A percentile compares a stretch with the other conserved stretches of the same genome.
These are phyloP conservation scores for Vitis labrusca DNA, from an alignment of 164 flowering plant species.

Conservation along the genomic window DNA sequence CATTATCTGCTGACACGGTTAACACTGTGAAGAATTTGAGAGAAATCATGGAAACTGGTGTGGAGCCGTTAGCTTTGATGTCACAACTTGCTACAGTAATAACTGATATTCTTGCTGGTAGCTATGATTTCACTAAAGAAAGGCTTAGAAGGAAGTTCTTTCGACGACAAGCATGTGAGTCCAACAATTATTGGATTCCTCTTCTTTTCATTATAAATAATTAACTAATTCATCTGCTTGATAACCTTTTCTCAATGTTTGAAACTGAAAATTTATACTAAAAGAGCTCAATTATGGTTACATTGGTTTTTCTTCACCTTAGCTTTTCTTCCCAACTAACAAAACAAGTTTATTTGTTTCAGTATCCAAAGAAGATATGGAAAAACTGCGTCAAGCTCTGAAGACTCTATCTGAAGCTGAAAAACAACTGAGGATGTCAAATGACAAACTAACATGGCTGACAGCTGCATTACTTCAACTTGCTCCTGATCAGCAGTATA, in stretches of 20 bases:
- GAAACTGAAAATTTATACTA: background rate
- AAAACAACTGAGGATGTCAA: slow-evolving; percentile 88
- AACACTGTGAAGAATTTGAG: slow-evolving; percentile 93
- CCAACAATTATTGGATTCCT: slow-evolving; percentile 1
- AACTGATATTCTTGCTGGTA: slow-evolving; percentile 95
- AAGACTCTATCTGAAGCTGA: slow-evolving; percentile 96
- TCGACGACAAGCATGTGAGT: slow-evolving; percentile 74
- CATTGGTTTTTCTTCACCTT: background rate
- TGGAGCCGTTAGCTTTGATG: slow-evolving; percentile 93
- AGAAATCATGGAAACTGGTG: slow-evolving; percentile 91
- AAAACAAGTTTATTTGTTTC: slow-evolving; percentile 22
- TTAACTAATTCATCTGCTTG: background rate
- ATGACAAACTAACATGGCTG: slow-evolving; percentile 92
- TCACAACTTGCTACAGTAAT: slow-evolving; percentile 97
- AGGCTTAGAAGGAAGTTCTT: slow-evolving; percentile 78
- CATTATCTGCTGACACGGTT: slow-evolving; percentile 96
- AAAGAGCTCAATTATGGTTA: background rate
- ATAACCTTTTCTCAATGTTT: background rate
- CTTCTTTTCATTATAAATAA: background rate
- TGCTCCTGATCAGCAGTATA: slow-evolving; percentile 94
- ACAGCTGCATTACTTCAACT: slow-evolving; percentile 97
- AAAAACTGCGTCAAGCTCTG: slow-evolving; percentile 89
- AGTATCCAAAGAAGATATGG: slow-evolving; percentile 97
- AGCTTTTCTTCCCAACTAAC: background rate
- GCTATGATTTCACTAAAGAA: slow-evolving; percentile 71